A percentile compares a stretch with the other conserved stretches of the same genome.
Evolutionary conservation across 805 yeast species (phyloP).

Genomic region (Zygotorulaspora danielsina): DNA sequence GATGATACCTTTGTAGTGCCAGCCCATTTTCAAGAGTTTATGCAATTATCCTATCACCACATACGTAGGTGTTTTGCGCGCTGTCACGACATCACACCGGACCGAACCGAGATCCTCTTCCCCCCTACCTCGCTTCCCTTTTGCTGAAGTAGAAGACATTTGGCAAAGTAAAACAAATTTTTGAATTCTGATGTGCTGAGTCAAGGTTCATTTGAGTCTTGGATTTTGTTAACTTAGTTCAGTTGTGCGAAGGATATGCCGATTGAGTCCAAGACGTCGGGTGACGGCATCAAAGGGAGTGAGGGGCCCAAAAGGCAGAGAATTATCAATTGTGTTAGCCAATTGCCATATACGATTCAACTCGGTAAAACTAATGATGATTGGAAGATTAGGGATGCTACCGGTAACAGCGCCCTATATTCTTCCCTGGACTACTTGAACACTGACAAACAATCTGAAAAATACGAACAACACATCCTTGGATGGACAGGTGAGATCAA

Average conservation of each 20-base stretch:
- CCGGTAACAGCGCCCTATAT: constrained; percentile 83
- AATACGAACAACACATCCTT: constrained; percentile 83
- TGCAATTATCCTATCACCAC: too few species aligned
- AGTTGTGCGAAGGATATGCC: not conserved
- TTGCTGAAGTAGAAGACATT: too few species aligned
- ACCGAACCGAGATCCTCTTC: too few species aligned
- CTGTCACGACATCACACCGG: too few species aligned
- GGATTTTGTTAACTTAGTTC: not conserved
- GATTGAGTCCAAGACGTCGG: not conserved
- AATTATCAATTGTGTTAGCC: constrained; percentile 37
- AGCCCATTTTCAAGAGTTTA: too few species aligned
- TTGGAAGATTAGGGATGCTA: constrained; percentile 59
- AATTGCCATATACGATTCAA: constrained; percentile 35
- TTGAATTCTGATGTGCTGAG: too few species aligned
- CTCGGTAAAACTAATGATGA: constrained; percentile 29
- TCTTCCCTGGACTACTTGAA: constrained; percentile 63
- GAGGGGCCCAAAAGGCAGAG: constrained; percentile 22
- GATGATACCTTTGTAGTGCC: too few species aligned
- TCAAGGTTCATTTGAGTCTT: too few species aligned
- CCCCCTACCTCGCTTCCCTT: not conserved
- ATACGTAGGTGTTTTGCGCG: too few species aligned
- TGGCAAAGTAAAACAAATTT: too few species aligned
- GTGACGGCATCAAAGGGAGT: not conserved
- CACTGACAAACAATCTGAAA: constrained; percentile 46
- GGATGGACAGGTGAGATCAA: constrained; percentile 94